Percentiles rank a stretch among this genome's conserved stretches.
Conservation (phyloP, 768 basidiomycete genomes). For the Lepiota venenata region DNA sequence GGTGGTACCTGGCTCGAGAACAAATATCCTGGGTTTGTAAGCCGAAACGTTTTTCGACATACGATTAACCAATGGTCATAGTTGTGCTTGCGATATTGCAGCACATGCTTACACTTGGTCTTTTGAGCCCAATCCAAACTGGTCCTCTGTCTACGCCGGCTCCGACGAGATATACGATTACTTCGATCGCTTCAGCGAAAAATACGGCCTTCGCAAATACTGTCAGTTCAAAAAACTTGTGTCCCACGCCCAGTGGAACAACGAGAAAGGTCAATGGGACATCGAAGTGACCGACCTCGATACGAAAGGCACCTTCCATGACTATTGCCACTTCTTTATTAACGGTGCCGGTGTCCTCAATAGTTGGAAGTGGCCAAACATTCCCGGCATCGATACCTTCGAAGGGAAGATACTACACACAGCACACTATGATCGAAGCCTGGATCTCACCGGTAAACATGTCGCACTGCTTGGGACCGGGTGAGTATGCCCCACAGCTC, state of each 20-base stretch:
- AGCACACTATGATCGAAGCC: constrained; percentile 24
- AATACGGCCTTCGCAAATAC: constrained; percentile 26
- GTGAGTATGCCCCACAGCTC: constrained; percentile 12
- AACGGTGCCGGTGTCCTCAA: constrained; percentile 31
- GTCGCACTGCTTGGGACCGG: constrained; percentile 34
- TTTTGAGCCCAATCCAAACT: constrained; percentile 28
- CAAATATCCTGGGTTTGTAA: constrained; percentile 28
- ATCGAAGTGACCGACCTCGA: constrained; percentile 20
- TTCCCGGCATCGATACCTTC: constrained; percentile 28
- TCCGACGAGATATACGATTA: constrained; percentile 13
- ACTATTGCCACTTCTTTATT: constrained; percentile 28
- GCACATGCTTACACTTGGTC: constrained; percentile 14
- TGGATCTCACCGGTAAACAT: constrained; percentile 11
- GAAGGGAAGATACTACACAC: constrained; percentile 31
- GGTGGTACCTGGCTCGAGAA: constrained; percentile 34
- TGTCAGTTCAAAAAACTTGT: constrained; percentile 24
- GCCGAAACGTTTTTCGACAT: too few relatives aligned
- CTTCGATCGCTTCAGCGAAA: constrained; percentile 23
- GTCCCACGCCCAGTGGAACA: constrained; percentile 25
- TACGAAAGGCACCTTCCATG: constrained; percentile 15
- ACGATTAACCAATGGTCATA: too few relatives aligned
- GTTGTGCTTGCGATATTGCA: too few relatives aligned
- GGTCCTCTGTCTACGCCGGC: constrained; percentile 27
- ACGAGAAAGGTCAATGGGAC: constrained; percentile 20
- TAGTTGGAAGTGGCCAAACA: constrained; percentile 34